phyloP scores from a whole-genome alignment of 495 filamentous ascomycete genomes.

The Cercophora newfieldiana region DNA sequence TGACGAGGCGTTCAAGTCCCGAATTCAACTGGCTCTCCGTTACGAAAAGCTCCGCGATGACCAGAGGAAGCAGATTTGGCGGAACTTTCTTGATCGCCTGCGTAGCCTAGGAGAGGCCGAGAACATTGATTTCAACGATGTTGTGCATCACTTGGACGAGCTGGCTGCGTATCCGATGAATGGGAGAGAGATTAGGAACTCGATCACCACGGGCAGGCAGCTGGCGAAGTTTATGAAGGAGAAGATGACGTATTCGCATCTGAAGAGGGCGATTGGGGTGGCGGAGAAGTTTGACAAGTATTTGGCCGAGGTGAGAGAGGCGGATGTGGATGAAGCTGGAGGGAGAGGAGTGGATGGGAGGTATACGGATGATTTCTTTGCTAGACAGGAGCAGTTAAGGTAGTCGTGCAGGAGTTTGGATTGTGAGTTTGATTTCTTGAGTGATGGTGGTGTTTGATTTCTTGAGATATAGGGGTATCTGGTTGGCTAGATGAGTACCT shows the following conservation, averaged over 20 bases:
- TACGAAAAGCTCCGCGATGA: not conserved
- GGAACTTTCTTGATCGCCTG: not conserved
- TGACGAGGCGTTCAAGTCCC: slow-evolving; percentile 17
- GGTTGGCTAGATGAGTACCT: no score
- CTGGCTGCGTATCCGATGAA: not conserved
- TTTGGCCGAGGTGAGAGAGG: not conserved
- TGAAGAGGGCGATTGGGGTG: not conserved
- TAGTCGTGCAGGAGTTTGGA: no score
- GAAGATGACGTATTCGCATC: not conserved
- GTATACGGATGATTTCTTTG: not conserved
- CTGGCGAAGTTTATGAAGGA: not conserved
- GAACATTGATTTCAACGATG: not conserved
- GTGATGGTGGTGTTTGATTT: no score
- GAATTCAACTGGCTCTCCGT: slow-evolving; percentile 8
- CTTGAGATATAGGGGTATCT: no score
- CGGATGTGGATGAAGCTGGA: not conserved
- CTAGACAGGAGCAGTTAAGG: not conserved
- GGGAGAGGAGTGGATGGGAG: not conserved
- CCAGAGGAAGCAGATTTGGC: not conserved
- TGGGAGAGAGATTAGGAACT: not conserved
- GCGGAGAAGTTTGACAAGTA: slow-evolving; percentile 2
- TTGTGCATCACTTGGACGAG: not conserved
- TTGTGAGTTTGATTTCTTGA: no score
- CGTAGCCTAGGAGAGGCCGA: not conserved
- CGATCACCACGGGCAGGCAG: not conserved